These are phyloP conservation scores for Ceratocystiopsis sp. DNA, from an alignment of 2,329 filamentous ascomycete genomes.

Conservation along the genomic window DNA sequence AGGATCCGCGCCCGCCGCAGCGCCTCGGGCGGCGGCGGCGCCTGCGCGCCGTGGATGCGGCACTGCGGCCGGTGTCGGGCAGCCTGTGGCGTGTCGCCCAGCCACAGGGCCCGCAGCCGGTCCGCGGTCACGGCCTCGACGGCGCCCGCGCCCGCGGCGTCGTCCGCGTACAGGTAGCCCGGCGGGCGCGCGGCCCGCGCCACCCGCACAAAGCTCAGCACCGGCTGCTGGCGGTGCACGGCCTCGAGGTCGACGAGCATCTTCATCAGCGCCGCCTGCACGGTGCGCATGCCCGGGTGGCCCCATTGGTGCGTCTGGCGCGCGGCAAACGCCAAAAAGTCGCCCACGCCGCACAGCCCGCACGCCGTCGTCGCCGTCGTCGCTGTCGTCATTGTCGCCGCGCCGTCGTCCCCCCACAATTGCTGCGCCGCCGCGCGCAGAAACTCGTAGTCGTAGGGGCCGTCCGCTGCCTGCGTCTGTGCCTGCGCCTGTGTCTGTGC, in stretches of 20 bases:
- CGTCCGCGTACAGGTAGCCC: conserved; percentile 13
- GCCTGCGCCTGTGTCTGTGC: no score
- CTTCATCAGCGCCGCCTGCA: conserved; percentile 12
- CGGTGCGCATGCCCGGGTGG: conserved; percentile 7
- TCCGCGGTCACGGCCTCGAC: conserved; percentile 6
- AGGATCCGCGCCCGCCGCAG: conserved; percentile 2
- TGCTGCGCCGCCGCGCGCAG: conserved; percentile 1
- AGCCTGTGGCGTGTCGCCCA: background rate
- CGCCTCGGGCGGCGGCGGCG: background rate
- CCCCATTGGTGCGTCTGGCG: conserved; percentile 11
- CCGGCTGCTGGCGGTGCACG: conserved; percentile 15
- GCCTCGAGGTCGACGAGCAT: conserved; percentile 18
- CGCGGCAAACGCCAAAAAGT: conserved; percentile 9
- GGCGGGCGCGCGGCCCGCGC: conserved; percentile 9
- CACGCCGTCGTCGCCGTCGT: no score
- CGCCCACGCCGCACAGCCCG: conserved; percentile 7
- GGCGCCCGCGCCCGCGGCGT: conserved; percentile 8
- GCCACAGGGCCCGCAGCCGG: conserved; percentile 5
- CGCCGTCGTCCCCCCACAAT: conserved; percentile 2
- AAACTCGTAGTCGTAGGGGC: conserved; percentile 1
- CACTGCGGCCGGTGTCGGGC: background rate
- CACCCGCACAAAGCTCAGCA: conserved; percentile 15
- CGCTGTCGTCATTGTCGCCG: no score
- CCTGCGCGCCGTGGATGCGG: conserved; percentile 1
- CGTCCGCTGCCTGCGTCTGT: no score